Evolutionary conservation across 768 basidiomycete genomes (phyloP).

Genomic region (Boletus vermiculosoides): DNA sequence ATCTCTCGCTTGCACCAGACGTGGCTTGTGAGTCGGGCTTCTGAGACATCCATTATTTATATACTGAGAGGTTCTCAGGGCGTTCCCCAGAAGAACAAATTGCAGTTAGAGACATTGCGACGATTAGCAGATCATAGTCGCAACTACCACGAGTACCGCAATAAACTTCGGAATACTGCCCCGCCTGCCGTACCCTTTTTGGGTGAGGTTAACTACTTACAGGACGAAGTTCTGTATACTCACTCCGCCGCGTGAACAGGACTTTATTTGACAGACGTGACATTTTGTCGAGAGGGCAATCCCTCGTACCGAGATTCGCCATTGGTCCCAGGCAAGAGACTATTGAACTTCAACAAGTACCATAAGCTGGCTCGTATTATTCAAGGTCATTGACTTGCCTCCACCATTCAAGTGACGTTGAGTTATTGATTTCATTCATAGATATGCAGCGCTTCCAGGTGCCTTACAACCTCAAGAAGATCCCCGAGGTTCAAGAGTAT

Average conservation of each 20-base stretch:
- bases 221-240: slow-evolving; percentile 5
- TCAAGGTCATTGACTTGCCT: slow-evolving; percentile 50
- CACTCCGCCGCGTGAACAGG: slow-evolving; percentile 42
- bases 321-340: slow-evolving; percentile 65
- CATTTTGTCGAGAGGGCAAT: slow-evolving; percentile 95
- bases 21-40: slow-evolving; percentile 70
- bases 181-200: slow-evolving; percentile 96
- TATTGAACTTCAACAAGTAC: slow-evolving; percentile 97
- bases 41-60: neutral
- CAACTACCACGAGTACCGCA: slow-evolving; percentile 90
- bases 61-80: slow-evolving; percentile 48
- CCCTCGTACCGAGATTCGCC: slow-evolving; percentile 82
- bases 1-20: slow-evolving; percentile 91
- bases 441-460: slow-evolving; percentile 94
- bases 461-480: slow-evolving; percentile 80
- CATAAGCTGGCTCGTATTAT: slow-evolving; percentile 85
- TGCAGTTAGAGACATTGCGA: slow-evolving; percentile 75
- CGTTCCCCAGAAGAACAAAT: slow-evolving; percentile 80
- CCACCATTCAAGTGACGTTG: neutral
- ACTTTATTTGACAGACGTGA: slow-evolving; percentile 87
- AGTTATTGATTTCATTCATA: slow-evolving; percentile 25
- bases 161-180: slow-evolving; percentile 78
- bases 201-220: slow-evolving; percentile 44
- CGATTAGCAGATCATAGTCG: slow-evolving; percentile 88
- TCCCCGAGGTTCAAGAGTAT: slow-evolving; percentile 86